Conservation (phyloP, 768 basidiomycete species). For the Phlegmacium glaucopus region DNA sequence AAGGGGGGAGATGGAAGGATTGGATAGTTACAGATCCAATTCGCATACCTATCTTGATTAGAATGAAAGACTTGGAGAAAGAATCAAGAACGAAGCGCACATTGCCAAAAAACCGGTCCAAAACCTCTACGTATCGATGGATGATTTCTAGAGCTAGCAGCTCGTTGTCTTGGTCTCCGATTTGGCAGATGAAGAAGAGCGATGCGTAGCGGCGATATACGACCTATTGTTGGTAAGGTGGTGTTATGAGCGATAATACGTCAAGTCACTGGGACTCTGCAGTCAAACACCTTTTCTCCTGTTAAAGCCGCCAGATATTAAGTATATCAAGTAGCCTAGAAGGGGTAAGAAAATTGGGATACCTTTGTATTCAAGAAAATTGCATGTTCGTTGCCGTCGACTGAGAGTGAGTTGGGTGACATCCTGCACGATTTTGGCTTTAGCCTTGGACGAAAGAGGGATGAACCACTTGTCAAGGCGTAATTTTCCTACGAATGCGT, state of each 20-base stretch:
- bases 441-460: constrained; percentile 75
- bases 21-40: constrained; percentile 71
- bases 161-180: constrained; percentile 85
- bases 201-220: constrained; percentile 96
- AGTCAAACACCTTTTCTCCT: constrained; percentile 31
- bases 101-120: constrained; percentile 87
- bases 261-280: neutral
- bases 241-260: neutral
- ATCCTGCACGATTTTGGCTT: constrained; percentile 92
- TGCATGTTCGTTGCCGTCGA: constrained; percentile 88
- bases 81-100: constrained; percentile 40
- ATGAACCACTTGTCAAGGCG: constrained; percentile 96
- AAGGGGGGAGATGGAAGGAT: neutral
- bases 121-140: constrained; percentile 91
- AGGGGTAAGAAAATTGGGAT: constrained; percentile 9
- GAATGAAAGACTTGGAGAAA: constrained; percentile 45
- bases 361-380: constrained; percentile 97
- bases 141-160: constrained; percentile 89
- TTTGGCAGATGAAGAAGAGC: constrained; percentile 90
- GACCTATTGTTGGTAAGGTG: constrained; percentile 41
- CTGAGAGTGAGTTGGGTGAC: constrained; percentile 91
- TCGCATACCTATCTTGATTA: constrained; percentile 77
- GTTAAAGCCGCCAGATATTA: neutral
- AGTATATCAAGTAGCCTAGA: neutral
- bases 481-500: constrained; percentile 70